phyloP scores from a whole-genome alignment of 345 rosid genomes.

The Bruguiera gymnorhiza region DNA sequence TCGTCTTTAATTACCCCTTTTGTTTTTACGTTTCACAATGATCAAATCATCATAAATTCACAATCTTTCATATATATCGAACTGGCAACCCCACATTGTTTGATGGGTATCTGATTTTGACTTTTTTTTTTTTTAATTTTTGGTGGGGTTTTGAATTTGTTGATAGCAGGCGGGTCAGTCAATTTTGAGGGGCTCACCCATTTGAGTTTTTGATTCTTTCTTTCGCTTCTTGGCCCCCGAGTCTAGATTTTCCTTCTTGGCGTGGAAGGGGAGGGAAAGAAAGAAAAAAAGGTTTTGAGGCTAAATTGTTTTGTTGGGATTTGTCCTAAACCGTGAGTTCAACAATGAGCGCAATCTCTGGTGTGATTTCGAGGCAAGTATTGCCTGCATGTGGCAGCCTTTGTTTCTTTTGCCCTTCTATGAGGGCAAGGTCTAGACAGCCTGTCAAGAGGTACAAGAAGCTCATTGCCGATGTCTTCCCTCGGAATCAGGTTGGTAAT shows the following conservation, averaged over 20 bases:
- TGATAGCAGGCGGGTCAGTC: conserved; percentile 35
- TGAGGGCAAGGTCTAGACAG: conserved; percentile 94
- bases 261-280: conserved; percentile 67
- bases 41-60: background rate
- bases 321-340: conserved; percentile 11
- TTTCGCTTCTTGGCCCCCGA: conserved; percentile 60
- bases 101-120: background rate
- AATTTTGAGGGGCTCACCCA: conserved; percentile 21
- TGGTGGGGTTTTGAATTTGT: conserved; percentile 13
- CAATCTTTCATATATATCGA: background rate
- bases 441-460: conserved; percentile 98
- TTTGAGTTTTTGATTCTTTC: conserved; percentile 39
- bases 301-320: conserved; percentile 1
- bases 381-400: conserved; percentile 91
- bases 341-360: conserved; percentile 69
- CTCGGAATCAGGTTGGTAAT: conserved; percentile 63
- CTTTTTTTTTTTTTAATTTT: background rate
- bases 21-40: conserved; percentile 16
- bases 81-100: background rate
- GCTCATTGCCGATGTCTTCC: conserved; percentile 85
- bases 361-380: conserved; percentile 84
- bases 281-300: conserved; percentile 3
- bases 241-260: conserved; percentile 34
- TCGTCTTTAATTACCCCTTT: conserved; percentile 5
- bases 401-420: conserved; percentile 79